Evolutionary conservation across 192 early-diverging fungal species (phyloP).

Genomic region (Umbelopsis ramanniana): DNA sequence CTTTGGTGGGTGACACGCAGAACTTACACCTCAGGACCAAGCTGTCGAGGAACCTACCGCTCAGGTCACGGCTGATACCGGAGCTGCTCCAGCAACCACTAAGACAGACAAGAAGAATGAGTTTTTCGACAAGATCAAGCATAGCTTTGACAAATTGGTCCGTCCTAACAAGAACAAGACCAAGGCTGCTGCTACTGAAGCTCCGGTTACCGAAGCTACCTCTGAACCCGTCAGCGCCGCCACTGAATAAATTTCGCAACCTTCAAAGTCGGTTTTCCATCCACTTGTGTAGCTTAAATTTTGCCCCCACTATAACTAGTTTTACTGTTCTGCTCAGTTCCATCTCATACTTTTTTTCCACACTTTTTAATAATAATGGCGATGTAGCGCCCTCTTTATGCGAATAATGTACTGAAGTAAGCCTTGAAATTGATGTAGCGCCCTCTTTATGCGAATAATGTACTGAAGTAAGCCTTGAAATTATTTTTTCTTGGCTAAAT

Average conservation of each 20-base stretch:
- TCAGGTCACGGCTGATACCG: background rate
- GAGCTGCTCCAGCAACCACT: slow-evolving; percentile 5
- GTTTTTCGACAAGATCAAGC: slow-evolving; percentile 12
- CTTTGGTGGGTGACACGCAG: too few relatives aligned
- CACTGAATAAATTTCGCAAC: background rate
- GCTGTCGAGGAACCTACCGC: background rate
- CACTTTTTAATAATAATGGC: background rate
- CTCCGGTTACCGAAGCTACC: background rate
- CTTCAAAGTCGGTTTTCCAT: background rate
- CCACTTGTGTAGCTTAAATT: background rate
- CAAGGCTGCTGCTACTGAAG: background rate
- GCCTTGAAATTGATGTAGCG: too few relatives aligned
- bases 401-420: background rate
- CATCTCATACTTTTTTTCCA: background rate
- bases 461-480: too few relatives aligned
- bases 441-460: background rate
- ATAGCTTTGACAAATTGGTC: background rate
- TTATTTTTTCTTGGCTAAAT: too few relatives aligned
- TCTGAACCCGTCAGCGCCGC: background rate
- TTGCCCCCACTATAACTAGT: background rate
- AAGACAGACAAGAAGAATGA: slow-evolving; percentile 13
- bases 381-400: background rate
- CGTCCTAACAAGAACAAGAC: slow-evolving; percentile 9
- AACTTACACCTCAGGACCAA: slow-evolving; percentile 3
- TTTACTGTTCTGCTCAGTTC: background rate